Evolutionary conservation across 805 yeast species (phyloP).

Genomic region (Starmerella vaccinii): DNA sequence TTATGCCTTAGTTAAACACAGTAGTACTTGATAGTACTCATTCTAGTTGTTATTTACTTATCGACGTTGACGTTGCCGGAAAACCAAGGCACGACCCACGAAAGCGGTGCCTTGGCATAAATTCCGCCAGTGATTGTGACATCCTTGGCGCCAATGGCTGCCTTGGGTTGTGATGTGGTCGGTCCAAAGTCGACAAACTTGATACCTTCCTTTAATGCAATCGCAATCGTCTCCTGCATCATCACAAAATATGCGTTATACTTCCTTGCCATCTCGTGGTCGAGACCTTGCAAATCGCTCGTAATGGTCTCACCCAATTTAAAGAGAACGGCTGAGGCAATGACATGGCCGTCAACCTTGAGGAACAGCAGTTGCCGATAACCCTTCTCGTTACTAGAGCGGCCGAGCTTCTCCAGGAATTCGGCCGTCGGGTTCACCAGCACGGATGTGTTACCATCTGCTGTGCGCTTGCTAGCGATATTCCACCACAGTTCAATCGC

Average conservation of each 20-base stretch:
- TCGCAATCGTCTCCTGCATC: slow-evolving; percentile 39
- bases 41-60: slow-evolving; percentile 6
- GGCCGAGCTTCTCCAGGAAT: slow-evolving; percentile 31
- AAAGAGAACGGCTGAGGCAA: slow-evolving; percentile 38
- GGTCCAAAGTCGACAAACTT: slow-evolving; percentile 40
- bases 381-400: slow-evolving; percentile 25
- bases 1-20: neutral
- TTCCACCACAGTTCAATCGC: slow-evolving; percentile 34
- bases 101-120: slow-evolving; percentile 27
- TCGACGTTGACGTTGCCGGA: slow-evolving; percentile 24
- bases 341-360: slow-evolving; percentile 32
- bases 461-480: slow-evolving; percentile 33
- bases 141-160: slow-evolving; percentile 34
- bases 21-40: neutral
- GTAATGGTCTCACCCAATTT: slow-evolving; percentile 38
- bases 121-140: slow-evolving; percentile 36
- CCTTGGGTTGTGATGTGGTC: slow-evolving; percentile 37
- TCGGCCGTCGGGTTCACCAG: slow-evolving; percentile 31
- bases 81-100: slow-evolving; percentile 23
- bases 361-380: slow-evolving; percentile 33
- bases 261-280: slow-evolving; percentile 34
- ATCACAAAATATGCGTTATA: slow-evolving; percentile 39
- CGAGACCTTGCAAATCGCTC: slow-evolving; percentile 38
- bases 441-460: slow-evolving; percentile 35
- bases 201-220: slow-evolving; percentile 34